Evolutionary conservation across 2,329 filamentous ascomycete species (phyloP), one percentile per base, ranked within the genome.

Genomic region (Sporothrix variecibatus): DNA sequence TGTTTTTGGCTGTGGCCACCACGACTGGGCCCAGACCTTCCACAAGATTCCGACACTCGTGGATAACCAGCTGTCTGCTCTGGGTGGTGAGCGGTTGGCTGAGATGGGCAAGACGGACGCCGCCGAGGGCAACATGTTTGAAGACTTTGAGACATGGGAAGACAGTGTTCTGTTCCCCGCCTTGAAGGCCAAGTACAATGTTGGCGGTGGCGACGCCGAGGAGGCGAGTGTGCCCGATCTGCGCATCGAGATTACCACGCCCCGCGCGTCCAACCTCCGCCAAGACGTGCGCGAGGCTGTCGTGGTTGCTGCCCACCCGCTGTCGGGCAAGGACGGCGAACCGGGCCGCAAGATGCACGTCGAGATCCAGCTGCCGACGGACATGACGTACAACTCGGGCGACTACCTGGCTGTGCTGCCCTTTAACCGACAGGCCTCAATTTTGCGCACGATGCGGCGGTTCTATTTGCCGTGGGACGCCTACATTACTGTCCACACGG

Each of bases 381-480:
- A 87, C 73, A 87, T 89, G 85, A 86, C 85, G 0, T 95, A 94
- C 81, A 86, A 87, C 49, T 87, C 91, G 2, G 93, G 93, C 9
- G 93, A 95, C 79, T 95, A 95, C 79, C 86, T 95, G 0, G 91
- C 92, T 0, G 84, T 94, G 3, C 83, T 94, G 1, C 93, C 93
- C 0, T 83, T 93, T 38, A 95, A 95, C 80, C 90, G 89, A 0
- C 85, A 85, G 65, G 83, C 86, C 28, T 89, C 86, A 2, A 88
- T 94, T 1, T 85, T 86, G 7, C 86, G 91, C 11, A 90, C 88
- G 0, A 87, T 94, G 80, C 84, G 86, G 20, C 85, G 87, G 23
- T 94, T 94, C 79, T 82, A 86, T 1, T 82, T 95, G 0, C 86
- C 91, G 0, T 92, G 90, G 88, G 92, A 94, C 79, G 88, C 90